Conservation (phyloP, 305 asterid species). For the Plantago lanceolata region DNA sequence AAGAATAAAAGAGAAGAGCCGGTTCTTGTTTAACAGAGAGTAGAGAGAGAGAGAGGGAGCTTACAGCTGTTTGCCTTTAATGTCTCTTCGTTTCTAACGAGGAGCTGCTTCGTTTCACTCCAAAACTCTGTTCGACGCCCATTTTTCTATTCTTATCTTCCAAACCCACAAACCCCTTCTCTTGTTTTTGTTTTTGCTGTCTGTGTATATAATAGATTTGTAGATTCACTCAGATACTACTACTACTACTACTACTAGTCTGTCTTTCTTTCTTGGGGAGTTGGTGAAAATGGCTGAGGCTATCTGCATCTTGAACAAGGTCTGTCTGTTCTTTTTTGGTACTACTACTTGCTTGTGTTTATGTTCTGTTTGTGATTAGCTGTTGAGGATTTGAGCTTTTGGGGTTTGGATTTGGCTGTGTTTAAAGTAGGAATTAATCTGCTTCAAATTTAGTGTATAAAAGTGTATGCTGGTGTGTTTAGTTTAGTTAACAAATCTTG, state of each 20-base stretch:
- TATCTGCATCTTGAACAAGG: slow-evolving; percentile 12
- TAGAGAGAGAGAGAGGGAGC: slow-evolving; percentile 23
- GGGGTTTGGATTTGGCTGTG: not conserved
- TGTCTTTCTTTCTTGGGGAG: not conserved
- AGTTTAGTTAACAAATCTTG: not conserved
- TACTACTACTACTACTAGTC: not conserved
- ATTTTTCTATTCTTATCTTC: slow-evolving; percentile 5
- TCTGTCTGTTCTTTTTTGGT: not conserved
- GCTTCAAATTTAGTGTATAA: not conserved
- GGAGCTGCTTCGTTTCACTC: slow-evolving; percentile 30
- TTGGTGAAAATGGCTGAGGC: slow-evolving; percentile 9
- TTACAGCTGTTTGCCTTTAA: slow-evolving; percentile 43
- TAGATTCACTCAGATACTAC: not conserved
- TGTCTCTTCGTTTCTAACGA: slow-evolving; percentile 44
- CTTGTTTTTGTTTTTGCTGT: not conserved
- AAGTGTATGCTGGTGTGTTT: not conserved
- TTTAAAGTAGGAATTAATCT: too few species aligned
- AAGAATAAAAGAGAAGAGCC: slow-evolving; percentile 18
- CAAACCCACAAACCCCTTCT: not conserved
- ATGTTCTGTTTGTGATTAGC: not conserved
- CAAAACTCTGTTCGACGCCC: slow-evolving; percentile 13
- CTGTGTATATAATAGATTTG: not conserved
- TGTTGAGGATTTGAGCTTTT: slow-evolving; percentile 5
- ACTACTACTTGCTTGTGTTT: not conserved
- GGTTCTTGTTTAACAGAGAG: not conserved